A percentile compares a stretch with the other conserved stretches of the same genome.
Conservation (phyloP, 1,139 yeast genomes). For the Yamadazyma buinensis region DNA sequence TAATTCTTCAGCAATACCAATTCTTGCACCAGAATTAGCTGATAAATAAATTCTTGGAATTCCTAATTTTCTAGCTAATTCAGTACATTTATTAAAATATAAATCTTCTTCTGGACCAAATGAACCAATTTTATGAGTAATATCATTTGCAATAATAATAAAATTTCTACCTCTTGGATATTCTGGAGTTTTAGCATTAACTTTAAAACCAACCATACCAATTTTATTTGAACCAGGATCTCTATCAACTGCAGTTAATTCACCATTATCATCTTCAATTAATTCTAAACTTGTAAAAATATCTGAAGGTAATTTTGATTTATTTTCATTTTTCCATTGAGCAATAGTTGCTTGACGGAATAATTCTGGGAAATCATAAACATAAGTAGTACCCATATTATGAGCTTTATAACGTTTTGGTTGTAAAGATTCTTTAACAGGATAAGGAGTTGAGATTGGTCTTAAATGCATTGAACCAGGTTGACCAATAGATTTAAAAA, state of each 20-base stretch:
- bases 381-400: slow-evolving; percentile 96
- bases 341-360: slow-evolving; percentile 89
- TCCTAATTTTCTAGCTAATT: slow-evolving; percentile 83
- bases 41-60: slow-evolving; percentile 93
- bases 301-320: slow-evolving; percentile 68
- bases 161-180: slow-evolving; percentile 95
- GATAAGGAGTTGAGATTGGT: slow-evolving; percentile 92
- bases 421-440: slow-evolving; percentile 96
- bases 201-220: slow-evolving; percentile 98
- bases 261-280: slow-evolving; percentile 75
- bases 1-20: slow-evolving; percentile 95
- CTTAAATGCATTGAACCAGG: slow-evolving; percentile 98
- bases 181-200: slow-evolving; percentile 91
- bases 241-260: slow-evolving; percentile 82
- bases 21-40: slow-evolving; percentile 98
- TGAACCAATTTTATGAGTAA: slow-evolving; percentile 96
- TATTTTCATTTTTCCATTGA: slow-evolving; percentile 72
- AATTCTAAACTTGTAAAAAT: slow-evolving; percentile 76
- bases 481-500: slow-evolving; percentile 87
- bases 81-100: slow-evolving; percentile 89
- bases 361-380: slow-evolving; percentile 96
- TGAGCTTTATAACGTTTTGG: slow-evolving; percentile 99
- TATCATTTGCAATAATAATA: slow-evolving; percentile 91
- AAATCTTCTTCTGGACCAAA: slow-evolving; percentile 97
- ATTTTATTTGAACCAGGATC: slow-evolving; percentile 94